These are phyloP conservation scores for Huntiella abstrusa DNA, from an alignment of 2,329 filamentous ascomycete species.

Conservation along the genomic window DNA sequence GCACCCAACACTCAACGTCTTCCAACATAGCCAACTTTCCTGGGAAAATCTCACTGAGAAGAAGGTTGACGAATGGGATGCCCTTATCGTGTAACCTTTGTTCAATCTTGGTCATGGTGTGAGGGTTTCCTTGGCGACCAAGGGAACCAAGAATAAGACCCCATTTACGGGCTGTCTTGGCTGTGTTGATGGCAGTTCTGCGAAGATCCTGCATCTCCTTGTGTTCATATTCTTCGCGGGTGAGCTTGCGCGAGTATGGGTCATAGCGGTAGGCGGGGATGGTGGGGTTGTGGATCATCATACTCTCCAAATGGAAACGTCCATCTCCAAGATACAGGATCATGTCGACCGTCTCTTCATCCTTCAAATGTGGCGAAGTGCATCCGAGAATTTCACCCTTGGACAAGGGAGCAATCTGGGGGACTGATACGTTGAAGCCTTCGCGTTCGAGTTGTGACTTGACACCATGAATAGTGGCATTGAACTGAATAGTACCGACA, in stretches of 20 bases:
- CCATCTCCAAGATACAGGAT: slow-evolving; percentile 85
- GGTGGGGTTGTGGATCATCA: slow-evolving; percentile 94
- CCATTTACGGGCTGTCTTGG: slow-evolving; percentile 69
- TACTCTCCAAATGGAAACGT: slow-evolving; percentile 88
- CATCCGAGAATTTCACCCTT: slow-evolving; percentile 97
- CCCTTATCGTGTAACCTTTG: slow-evolving; percentile 49
- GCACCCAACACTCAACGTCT: slow-evolving; percentile 95
- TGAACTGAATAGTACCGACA: slow-evolving; percentile 97
- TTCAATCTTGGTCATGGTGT: slow-evolving; percentile 80
- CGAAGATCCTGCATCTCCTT: slow-evolving; percentile 74
- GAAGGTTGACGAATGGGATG: slow-evolving; percentile 65
- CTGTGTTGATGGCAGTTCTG: slow-evolving; percentile 54
- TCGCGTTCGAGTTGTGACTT: slow-evolving; percentile 58
- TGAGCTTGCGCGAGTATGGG: slow-evolving; percentile 82
- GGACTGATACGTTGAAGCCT: slow-evolving; percentile 71
- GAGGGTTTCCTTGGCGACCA: slow-evolving; percentile 84
- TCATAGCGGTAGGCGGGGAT: slow-evolving; percentile 92
- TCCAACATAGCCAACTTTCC: slow-evolving; percentile 85
- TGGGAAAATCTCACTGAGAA: slow-evolving; percentile 90
- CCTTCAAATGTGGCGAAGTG: slow-evolving; percentile 57
- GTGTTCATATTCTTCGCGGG: slow-evolving; percentile 81
- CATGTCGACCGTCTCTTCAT: slow-evolving; percentile 45
- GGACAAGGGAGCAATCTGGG: slow-evolving; percentile 79
- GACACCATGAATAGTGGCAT: slow-evolving; percentile 82
- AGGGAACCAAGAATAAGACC: slow-evolving; percentile 85